Conservation (phyloP, 805 yeast species). For the Komagataella populi region DNA sequence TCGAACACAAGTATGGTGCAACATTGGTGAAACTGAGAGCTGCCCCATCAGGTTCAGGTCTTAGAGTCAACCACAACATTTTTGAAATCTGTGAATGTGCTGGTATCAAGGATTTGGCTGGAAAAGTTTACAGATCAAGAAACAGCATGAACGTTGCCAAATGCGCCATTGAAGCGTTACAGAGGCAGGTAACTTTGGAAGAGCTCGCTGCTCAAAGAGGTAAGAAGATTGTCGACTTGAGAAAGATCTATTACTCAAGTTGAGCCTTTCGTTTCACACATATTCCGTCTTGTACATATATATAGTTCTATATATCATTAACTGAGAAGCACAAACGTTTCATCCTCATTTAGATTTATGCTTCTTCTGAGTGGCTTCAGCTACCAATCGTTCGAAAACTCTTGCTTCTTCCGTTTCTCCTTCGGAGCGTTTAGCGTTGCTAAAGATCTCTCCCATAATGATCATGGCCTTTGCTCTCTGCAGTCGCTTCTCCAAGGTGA, state of each 20-base stretch:
- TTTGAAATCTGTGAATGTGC: conserved; percentile 87
- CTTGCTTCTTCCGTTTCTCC: conserved; percentile 91
- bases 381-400: conserved; percentile 83
- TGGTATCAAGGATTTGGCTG: conserved; percentile 87
- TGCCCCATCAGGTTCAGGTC: conserved; percentile 88
- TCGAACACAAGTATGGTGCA: conserved; percentile 78
- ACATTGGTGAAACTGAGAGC: conserved; percentile 70
- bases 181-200: conserved; percentile 66
- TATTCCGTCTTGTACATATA: not conserved
- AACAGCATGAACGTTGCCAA: conserved; percentile 91
- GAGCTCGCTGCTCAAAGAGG: conserved; percentile 89
- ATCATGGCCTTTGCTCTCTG: conserved; percentile 72
- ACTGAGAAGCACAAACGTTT: not conserved
- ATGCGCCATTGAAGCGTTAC: conserved; percentile 75
- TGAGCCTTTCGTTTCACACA: conserved; percentile 1
- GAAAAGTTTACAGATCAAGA: conserved; percentile 84
- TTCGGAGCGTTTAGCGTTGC: conserved; percentile 52
- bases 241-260: conserved; percentile 70
- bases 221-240: conserved; percentile 85
- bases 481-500: conserved; percentile 46
- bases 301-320: not conserved
- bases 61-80: conserved; percentile 81
- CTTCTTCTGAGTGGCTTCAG: conserved; percentile 62
- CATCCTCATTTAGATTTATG: conserved; percentile 20
- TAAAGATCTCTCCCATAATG: conserved; percentile 59